Conservation (phyloP, 768 basidiomycete species). For the Macrolepiota fuliginosa region DNA sequence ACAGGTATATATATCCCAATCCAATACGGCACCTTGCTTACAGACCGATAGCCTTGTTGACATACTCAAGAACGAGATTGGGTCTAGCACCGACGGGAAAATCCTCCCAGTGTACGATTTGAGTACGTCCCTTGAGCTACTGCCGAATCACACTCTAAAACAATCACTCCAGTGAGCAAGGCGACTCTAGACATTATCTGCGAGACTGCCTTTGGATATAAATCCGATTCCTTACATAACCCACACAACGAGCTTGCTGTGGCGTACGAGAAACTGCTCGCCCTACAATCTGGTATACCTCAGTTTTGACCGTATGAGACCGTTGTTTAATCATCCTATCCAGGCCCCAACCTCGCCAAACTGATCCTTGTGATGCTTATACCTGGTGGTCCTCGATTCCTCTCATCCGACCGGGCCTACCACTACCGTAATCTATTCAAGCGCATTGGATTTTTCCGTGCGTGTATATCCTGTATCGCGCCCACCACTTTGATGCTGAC, state of each 20-base stretch:
- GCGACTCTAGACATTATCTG: constrained; percentile 43
- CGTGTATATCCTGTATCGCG: not conserved
- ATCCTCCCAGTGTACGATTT: constrained; percentile 34
- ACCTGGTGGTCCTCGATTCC: constrained; percentile 25
- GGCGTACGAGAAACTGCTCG: constrained; percentile 33
- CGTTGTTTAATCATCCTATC: not conserved
- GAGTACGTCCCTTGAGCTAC: constrained; percentile 23
- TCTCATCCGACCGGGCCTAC: constrained; percentile 27
- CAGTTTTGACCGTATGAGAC: not conserved
- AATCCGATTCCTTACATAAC: constrained; percentile 33
- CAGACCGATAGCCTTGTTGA: not conserved
- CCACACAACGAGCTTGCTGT: constrained; percentile 35
- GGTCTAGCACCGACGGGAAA: constrained; percentile 19
- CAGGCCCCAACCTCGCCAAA: constrained; percentile 28
- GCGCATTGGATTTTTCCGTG: constrained; percentile 15
- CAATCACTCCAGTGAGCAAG: constrained; percentile 31
- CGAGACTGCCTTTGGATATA: constrained; percentile 38
- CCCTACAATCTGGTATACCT: constrained; percentile 28
- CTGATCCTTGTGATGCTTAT: constrained; percentile 26
- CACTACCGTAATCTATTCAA: constrained; percentile 22
- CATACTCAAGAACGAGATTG: constrained; percentile 20
- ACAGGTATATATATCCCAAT: constrained; percentile 26
- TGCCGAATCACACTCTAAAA: not conserved
- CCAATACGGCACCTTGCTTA: not conserved
- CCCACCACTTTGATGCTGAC: not conserved